Base-by-base conservation (phyloP, 176 grass and related monocot genomes). In the Triticum turgidum region DNA sequence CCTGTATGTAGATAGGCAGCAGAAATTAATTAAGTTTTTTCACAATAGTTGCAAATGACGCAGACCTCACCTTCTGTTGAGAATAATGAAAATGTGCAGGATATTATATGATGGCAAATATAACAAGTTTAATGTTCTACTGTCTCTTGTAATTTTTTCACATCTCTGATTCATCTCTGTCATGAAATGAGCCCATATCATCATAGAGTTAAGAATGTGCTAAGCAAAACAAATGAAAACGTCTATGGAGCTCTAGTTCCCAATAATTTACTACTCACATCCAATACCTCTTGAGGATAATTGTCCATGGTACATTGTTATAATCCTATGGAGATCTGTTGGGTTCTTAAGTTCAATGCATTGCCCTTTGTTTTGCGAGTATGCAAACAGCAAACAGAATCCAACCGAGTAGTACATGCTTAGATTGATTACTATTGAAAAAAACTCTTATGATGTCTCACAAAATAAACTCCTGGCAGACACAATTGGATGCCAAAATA, bases 161-260 rank as follows among this genome's bases (percentile, higher is more conserved):
- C 37, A 11, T 41, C 11, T 61, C 77, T 42, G 62, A 24, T 64
- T 41, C 12, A 41, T 80, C 35, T 79, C 11, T 69, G 30, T 82
- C 66, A 71, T 38, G 65, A 71, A 82, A 71, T 38, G 47, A 52
- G 47, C 6, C 37, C 80, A 54, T 52, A 25, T 51, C 24, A 80
- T 24, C 59, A 27, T 64, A 79, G n/a, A 79, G 11, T 65, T 12
- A 68, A 80, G 38, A 80, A 80, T 22, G 4, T 44, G 61, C 5
- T 9, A 27, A 49, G 54, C 44, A 65, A 45, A 65, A 38, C 45
- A 82, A 82, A 82, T 39, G 38, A 69, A 69, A 56, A 82, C 80
- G 27, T 54, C 29, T 22, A 69, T 69, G 65, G 45, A 37, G 3
- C n/a, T 69, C 32, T 20, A 69, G 10, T 69, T 69, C 14, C 18